Base-by-base conservation (phyloP, 768 basidiomycete species). In the Pisolithus orientalis region DNA sequence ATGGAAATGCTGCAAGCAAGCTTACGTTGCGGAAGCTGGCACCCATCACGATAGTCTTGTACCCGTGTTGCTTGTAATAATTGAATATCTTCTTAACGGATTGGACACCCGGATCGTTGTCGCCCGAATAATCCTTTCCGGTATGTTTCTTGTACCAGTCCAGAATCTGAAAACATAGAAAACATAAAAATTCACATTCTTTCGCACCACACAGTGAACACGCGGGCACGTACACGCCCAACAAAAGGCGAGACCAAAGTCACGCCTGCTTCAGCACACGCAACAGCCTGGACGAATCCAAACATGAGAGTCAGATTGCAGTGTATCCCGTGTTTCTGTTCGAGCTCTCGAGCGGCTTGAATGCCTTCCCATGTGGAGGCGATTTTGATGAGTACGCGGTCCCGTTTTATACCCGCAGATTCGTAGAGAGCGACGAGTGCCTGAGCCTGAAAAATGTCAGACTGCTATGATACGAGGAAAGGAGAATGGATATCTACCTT, bases 301-400 rank as follows among this genome's bases (percentile, higher is more conserved):
- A 98, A 98, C 62, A 96, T 83, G 55, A 97, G 85, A 43, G 95
- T 98, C 59, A 97, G 80, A 75, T 98, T 96, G 80, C 93, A 96
- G 80, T 96, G 94, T 69, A 97, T 96, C 49, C 78, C 79, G 40
- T 95, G 83, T 55, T 91, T 84, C 53, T 78, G 70, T 77, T 98
- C 94, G 57, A 98, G 85, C 67, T 93, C 86, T 55, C 90, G 83
- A 27, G 94, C 94, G 52, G 94, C 94, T 70, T 97, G 94, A 73
- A 98, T 97, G 70, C 95, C 95, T 72, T 97, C 94, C 90, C 90
- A 98, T 24, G 93, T 95, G 17, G 94, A 94, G 9, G 94, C 95
- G 65, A 98, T 95, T 77, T 98, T 98, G 83, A 98, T 95, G 59
- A 98, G 77, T 52, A 98, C 77, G 53, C 94, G 90, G 49, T 95